A percentile compares a stretch with the other conserved stretches of the same genome.
phyloP scores from a whole-genome alignment of 2,329 filamentous ascomycete genomes.

The Pyrenophora teres region DNA sequence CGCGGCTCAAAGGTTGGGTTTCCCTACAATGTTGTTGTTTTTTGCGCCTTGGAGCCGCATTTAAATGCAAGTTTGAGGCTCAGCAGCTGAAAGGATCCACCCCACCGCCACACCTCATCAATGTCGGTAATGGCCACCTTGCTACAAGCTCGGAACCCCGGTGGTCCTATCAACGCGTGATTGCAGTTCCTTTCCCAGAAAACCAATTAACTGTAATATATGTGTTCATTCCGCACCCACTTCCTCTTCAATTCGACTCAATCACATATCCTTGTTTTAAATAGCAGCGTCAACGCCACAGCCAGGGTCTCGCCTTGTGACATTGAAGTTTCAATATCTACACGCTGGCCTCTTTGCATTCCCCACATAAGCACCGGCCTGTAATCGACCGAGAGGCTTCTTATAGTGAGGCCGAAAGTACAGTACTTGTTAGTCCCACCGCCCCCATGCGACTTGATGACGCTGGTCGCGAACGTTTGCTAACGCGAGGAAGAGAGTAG shows the following conservation, averaged over 20 bases:
- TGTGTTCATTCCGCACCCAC: constrained; percentile 21
- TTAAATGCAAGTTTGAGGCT: constrained; percentile 19
- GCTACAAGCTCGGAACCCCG: constrained; percentile 19
- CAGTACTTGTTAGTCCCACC: constrained; percentile 25
- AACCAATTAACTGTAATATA: constrained; percentile 25
- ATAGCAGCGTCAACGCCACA: constrained; percentile 25
- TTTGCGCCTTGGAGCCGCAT: constrained; percentile 6
- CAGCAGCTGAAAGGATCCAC: constrained; percentile 20
- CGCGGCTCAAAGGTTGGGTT: neutral
- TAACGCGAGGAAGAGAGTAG: constrained; percentile 36
- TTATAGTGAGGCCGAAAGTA: constrained; percentile 29
- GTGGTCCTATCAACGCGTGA: constrained; percentile 43
- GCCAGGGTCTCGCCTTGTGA: constrained; percentile 25
- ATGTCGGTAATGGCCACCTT: constrained; percentile 38
- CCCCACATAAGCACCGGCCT: constrained; percentile 32
- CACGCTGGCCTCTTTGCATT: constrained; percentile 47
- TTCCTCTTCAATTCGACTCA: constrained; percentile 1
- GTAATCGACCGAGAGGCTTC: constrained; percentile 20
- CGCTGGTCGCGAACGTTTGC: constrained; percentile 40
- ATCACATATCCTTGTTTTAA: constrained; percentile 23
- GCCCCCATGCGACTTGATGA: constrained; percentile 18
- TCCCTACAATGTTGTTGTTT: too few relatives aligned
- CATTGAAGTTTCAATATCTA: constrained; percentile 30
- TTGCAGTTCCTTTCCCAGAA: constrained; percentile 28
- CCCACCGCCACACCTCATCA: constrained; percentile 24